Evolutionary conservation across 2,329 filamentous ascomycete genomes (phyloP).

Genomic region (Elsinoe fawcettii): DNA sequence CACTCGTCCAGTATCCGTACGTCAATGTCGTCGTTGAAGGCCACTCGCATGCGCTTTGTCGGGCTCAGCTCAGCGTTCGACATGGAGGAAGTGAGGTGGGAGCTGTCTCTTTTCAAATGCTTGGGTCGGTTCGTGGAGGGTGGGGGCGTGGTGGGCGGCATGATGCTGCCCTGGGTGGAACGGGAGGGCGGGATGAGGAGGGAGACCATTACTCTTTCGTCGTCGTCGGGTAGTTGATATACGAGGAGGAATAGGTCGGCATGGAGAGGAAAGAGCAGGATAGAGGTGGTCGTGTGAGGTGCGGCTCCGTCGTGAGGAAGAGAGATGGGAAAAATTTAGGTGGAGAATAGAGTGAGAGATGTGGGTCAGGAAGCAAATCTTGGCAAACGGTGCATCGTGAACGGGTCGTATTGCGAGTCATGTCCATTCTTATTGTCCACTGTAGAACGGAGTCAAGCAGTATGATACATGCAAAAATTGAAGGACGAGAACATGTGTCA

Average conservation of each 20-base stretch:
- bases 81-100: slow-evolving; percentile 29
- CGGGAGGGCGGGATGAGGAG: slow-evolving; percentile 21
- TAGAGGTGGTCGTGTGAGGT: background rate
- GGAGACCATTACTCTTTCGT: slow-evolving; percentile 27
- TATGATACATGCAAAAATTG: background rate
- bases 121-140: slow-evolving; percentile 27
- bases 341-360: slow-evolving; percentile 5
- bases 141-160: slow-evolving; percentile 26
- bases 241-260: background rate
- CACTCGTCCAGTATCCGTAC: slow-evolving; percentile 39
- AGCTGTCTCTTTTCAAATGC: slow-evolving; percentile 31
- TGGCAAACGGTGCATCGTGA: background rate
- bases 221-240: background rate
- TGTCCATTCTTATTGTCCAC: background rate
- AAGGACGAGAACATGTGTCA: background rate
- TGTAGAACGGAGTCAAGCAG: background rate
- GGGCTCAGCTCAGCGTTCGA: slow-evolving; percentile 28
- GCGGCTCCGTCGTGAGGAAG: background rate
- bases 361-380: slow-evolving; percentile 3
- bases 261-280: background rate
- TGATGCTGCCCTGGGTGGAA: slow-evolving; percentile 20
- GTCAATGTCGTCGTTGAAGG: slow-evolving; percentile 42
- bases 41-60: slow-evolving; percentile 40
- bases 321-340: slow-evolving; percentile 1
- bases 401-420: background rate